Base-by-base conservation (phyloP, 495 filamentous ascomycete species). In the Ascodesmis nigricans region DNA sequence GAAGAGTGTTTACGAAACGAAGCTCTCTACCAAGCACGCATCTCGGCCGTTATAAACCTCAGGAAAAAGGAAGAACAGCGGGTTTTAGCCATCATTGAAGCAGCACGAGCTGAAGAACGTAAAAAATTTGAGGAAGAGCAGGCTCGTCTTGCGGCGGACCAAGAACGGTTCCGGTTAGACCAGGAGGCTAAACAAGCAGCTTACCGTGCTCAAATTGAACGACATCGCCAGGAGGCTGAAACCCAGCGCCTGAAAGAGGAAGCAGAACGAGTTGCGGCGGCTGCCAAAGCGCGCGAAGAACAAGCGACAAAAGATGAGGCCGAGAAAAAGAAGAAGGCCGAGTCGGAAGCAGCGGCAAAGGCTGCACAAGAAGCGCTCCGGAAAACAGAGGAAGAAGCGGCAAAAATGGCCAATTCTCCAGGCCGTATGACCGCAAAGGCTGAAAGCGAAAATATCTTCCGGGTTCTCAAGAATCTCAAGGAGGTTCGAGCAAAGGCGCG, bases 381-480 rank as follows among this genome's bases (percentile, higher is more conserved):
- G 19, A 23, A 22, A 35, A 15, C 14, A 20, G 25, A 7, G 21
- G 15, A 36, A 23, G 4, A 8, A 1, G 7, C 10, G 21, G 21
- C 2, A 22, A 19, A 13, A 36, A 39, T 13, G 37, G 38, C 3
- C 34, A 42, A 13, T 36, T 44, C 17, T 51, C 46, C 13, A n/a
- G 48, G 48, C 8, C 31, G 48, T 22, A 51, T 36, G 28, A 39
- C 35, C 6, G 17, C 25, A 8, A 37, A 39, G 9, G 28, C 18
- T 18, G 47, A 52, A 30, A 29, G 31, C 5, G 35, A 30, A 20
- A 39, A 35, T 4, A 38, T 52, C n/a, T 36, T 38, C n/a, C 37
- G 37, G 18, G 40, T 52, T 13, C 41, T 52, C 17, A 31, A 31
- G 25, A 33, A 41, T 19, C 49, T 52, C 3, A 47, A 52, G 27